Percentiles rank a stretch among this genome's conserved stretches.
phyloP scores from a whole-genome alignment of 2,329 filamentous ascomycete genomes.

The Magnaporthales sp. region DNA sequence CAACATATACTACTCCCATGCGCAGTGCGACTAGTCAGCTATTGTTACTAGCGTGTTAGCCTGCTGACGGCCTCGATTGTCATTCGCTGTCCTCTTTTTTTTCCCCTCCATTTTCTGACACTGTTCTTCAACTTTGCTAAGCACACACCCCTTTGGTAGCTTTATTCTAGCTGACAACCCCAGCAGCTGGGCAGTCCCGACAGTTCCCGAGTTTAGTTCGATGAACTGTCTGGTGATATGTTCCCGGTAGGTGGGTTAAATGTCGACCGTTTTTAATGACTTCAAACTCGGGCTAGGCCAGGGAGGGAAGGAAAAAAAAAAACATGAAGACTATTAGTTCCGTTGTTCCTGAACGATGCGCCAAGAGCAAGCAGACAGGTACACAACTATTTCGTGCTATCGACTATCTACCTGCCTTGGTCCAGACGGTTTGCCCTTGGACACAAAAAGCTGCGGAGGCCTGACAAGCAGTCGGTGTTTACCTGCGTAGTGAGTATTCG shows the following conservation, averaged over 20 bases:
- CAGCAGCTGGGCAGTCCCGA: neutral
- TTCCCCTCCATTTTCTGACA: neutral
- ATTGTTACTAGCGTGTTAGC: neutral
- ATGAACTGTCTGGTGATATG: neutral
- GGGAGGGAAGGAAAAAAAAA: neutral
- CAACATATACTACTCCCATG: neutral
- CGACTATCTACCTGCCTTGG: no score
- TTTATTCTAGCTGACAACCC: neutral
- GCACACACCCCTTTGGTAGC: neutral
- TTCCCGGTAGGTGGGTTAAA: neutral
- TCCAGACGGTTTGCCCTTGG: no score
- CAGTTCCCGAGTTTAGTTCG: neutral
- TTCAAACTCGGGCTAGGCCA: neutral
- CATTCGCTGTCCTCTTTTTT: neutral
- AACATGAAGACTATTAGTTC: neutral
- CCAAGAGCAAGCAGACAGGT: no score
- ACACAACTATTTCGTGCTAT: no score
- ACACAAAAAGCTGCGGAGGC: no score
- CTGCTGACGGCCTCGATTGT: neutral
- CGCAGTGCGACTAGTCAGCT: neutral
- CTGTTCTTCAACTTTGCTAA: neutral
- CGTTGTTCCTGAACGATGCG: no score
- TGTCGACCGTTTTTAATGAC: neutral
- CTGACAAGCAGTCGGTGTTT: no score
- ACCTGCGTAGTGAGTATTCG: no score